A percentile compares a stretch with the other conserved stretches of the same genome.
Conservation (phyloP, 352 stramenopile genomes). For the Globisporangium viniferum region DNA sequence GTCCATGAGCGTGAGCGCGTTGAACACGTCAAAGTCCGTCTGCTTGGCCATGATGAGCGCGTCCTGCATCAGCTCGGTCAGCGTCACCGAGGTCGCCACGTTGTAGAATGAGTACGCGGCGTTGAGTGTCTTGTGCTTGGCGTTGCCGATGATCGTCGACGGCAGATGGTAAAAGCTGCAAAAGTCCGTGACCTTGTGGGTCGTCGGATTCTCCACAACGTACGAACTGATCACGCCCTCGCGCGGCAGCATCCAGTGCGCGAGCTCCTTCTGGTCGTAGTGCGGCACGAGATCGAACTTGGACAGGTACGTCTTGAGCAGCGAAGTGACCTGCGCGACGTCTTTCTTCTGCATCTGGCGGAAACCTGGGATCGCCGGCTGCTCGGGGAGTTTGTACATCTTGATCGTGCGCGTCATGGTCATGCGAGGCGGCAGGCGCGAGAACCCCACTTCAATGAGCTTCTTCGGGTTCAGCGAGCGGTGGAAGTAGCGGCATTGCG, state of each 20-base stretch:
- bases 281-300: slow-evolving; percentile 64
- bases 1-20: slow-evolving; percentile 68
- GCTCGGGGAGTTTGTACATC: slow-evolving; percentile 80
- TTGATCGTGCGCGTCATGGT: slow-evolving; percentile 94
- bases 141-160: slow-evolving; percentile 93
- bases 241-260: slow-evolving; percentile 97
- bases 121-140: slow-evolving; percentile 95
- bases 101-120: slow-evolving; percentile 99
- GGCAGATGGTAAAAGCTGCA: slow-evolving; percentile 98
- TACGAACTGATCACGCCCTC: slow-evolving; percentile 95
- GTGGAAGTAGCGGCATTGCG: slow-evolving; percentile 96
- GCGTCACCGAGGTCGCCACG: slow-evolving; percentile 59
- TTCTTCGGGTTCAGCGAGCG: slow-evolving; percentile 98
- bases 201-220: slow-evolving; percentile 75
- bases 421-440: slow-evolving; percentile 88
- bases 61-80: slow-evolving; percentile 69
- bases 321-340: slow-evolving; percentile 41
- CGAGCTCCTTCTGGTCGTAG: slow-evolving; percentile 66
- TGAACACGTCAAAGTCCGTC: slow-evolving; percentile 65
- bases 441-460: slow-evolving; percentile 98
- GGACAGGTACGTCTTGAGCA: slow-evolving; percentile 54
- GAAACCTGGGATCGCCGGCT: slow-evolving; percentile 34
- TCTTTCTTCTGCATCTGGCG: slow-evolving; percentile 58
- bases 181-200: slow-evolving; percentile 91
- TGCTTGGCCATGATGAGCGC: slow-evolving; percentile 64